phyloP scores from a whole-genome alignment of 2,329 filamentous ascomycete genomes.

The Stagonosporopsis chrysanthemi region DNA sequence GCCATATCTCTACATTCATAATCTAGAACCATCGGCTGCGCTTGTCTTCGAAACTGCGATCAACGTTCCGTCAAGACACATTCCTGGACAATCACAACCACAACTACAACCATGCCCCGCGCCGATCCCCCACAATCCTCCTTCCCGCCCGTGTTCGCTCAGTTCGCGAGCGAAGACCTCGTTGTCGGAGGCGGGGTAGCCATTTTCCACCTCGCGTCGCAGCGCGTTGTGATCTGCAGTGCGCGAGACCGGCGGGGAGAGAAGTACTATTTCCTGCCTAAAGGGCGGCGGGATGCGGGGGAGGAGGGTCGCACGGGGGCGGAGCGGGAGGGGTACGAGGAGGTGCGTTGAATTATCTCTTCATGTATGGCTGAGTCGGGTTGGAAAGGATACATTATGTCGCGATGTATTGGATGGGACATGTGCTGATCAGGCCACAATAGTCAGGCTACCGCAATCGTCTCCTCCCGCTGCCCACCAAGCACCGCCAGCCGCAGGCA shows the following conservation, averaged over 20 bases:
- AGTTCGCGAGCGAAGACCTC: slow-evolving; percentile 41
- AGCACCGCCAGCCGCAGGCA: slow-evolving; percentile 54
- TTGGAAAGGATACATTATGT: not conserved
- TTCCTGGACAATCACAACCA: too few relatives aligned
- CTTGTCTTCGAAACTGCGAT: not conserved
- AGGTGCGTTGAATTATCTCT: slow-evolving; percentile 39
- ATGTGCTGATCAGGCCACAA: slow-evolving; percentile 16
- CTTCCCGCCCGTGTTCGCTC: slow-evolving; percentile 29
- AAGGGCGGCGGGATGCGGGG: slow-evolving; percentile 57
- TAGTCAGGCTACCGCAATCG: slow-evolving; percentile 60
- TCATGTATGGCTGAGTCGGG: not conserved
- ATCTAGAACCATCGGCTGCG: too few relatives aligned
- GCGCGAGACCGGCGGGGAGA: slow-evolving; percentile 45
- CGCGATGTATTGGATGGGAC: not conserved
- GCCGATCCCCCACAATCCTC: slow-evolving; percentile 14
- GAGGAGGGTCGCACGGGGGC: slow-evolving; percentile 55
- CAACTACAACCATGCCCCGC: slow-evolving; percentile 13
- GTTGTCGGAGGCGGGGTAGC: slow-evolving; percentile 53
- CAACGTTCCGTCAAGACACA: too few relatives aligned
- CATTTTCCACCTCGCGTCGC: slow-evolving; percentile 59
- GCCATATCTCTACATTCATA: not conserved
- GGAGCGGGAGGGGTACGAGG: slow-evolving; percentile 60
- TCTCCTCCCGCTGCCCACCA: slow-evolving; percentile 55
- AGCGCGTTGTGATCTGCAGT: slow-evolving; percentile 58
- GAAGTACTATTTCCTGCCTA: slow-evolving; percentile 58